Conservation (phyloP, 164 flowering plant species). For the Hamamelis virginiana region DNA sequence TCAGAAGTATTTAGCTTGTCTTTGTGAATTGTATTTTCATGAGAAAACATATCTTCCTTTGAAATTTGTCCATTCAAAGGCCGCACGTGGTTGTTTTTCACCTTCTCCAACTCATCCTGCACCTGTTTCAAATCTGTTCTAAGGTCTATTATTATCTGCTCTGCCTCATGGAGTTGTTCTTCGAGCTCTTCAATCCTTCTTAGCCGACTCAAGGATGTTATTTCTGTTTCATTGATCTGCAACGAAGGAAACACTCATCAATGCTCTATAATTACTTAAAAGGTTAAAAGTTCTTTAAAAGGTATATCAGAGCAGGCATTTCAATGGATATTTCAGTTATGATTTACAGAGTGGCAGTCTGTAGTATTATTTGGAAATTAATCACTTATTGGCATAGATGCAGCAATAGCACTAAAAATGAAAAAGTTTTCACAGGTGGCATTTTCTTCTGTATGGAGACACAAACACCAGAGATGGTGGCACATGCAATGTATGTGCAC, state of each 20-base stretch:
- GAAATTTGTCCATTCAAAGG: conserved; percentile 16
- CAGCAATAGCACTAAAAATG: too few relatives aligned
- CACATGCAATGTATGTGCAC: too few relatives aligned
- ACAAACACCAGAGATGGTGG: too few relatives aligned
- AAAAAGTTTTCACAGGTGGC: too few relatives aligned
- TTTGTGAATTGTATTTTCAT: conserved; percentile 13
- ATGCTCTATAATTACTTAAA: conserved; percentile 4
- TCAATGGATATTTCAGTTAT: background rate
- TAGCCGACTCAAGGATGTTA: conserved; percentile 36
- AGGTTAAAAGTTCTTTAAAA: background rate
- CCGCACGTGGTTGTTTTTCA: conserved; percentile 17
- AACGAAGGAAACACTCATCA: conserved; percentile 17
- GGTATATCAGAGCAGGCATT: conserved; percentile 14
- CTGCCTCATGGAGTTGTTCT: conserved; percentile 61
- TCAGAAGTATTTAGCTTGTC: conserved; percentile 16
- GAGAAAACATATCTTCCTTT: conserved; percentile 12
- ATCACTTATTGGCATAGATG: too few relatives aligned
- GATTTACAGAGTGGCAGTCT: too few relatives aligned
- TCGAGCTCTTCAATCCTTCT: conserved; percentile 58
- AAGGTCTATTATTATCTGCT: conserved; percentile 43
- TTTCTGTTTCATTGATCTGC: conserved; percentile 51
- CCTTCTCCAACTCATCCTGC: conserved; percentile 29
- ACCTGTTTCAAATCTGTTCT: conserved; percentile 35
- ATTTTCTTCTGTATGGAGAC: too few relatives aligned
- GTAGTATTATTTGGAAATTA: too few relatives aligned